Base-by-base conservation (phyloP, 257 asterid species). In the Solanum chaucha region DNA sequence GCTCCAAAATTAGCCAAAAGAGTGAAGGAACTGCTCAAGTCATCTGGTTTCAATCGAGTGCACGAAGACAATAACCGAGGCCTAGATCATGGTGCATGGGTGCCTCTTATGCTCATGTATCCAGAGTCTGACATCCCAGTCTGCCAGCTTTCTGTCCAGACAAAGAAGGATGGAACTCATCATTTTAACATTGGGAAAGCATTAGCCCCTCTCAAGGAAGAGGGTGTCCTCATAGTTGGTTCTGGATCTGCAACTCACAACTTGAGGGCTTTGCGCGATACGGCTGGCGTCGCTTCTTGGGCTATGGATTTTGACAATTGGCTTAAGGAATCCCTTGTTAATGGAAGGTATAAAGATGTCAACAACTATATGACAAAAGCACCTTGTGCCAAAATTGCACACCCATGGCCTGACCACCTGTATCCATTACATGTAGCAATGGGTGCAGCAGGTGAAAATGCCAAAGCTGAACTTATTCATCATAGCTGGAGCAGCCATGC, bases 51-150 rank as follows among this genome's bases (percentile, higher is more conserved):
- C 90, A 82, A 90, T 70, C 84, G 74, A 40, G 98, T 95, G 34
- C 68, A 82, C 4, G 90, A 92, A 91, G 97, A 94, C 87, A 90
- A 92, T 83, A 70, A 91, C 70, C 96, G 97, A 14, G 98, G 98
- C 24, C 84, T 95, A 88, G 98, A 95, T 89, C 98, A 95, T 26
- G 98, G 98, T 32, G 98, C 98, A 13, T 93, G 98, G 98, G 96
- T 94, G 30, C 98, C 98, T 4, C 96, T 95, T 4, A 92, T 93
- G 95, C 94, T 95, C n/a, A 95, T 95, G 98, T 95, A 94, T 88
- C 98, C 98, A 2, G 93, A 91, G 36, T 94, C 98, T 86, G 96
- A 95, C 88, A 93, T 95, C 74, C 98, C 98, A 0, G 98, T 95
- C 7, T 94, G 98, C 80, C 98, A 95, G 87, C 96, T 95, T 59